Evolutionary conservation across 2,329 filamentous ascomycete species (phyloP).

Genomic region (Neopestalotiopsis sp.): DNA sequence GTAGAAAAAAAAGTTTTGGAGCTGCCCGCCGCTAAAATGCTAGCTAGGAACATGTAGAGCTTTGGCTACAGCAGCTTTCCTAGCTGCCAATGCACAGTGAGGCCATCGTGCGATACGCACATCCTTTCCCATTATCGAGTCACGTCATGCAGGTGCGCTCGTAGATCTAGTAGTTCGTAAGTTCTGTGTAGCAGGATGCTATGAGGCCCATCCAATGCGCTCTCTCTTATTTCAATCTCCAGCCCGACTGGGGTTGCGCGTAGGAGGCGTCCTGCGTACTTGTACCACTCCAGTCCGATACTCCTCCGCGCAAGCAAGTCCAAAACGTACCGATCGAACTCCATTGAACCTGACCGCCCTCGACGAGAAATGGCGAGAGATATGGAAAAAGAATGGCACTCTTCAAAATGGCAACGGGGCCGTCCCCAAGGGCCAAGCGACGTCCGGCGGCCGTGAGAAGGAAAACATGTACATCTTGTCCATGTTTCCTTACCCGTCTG

Average conservation of each 20-base stretch:
- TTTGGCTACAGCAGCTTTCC: not conserved
- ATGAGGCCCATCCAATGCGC: constrained; percentile 15
- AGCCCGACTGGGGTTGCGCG: constrained; percentile 11
- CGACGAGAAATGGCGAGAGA: constrained; percentile 57
- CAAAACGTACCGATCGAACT: constrained; percentile 15
- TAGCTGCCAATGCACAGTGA: not conserved
- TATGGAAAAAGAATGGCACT: constrained; percentile 41
- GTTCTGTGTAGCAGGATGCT: not conserved
- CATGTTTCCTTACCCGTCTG: constrained; percentile 95
- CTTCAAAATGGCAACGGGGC: not conserved
- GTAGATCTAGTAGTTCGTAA: not conserved
- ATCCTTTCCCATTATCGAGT: not conserved
- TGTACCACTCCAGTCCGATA: not conserved
- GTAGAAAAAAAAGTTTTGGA: constrained; percentile 2
- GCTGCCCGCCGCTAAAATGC: not conserved
- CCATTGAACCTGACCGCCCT: constrained; percentile 52
- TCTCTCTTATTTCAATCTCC: constrained; percentile 14
- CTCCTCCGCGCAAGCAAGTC: not conserved
- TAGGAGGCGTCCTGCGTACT: constrained; percentile 7
- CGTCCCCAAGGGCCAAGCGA: constrained; percentile 1
- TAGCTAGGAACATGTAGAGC: too few species aligned
- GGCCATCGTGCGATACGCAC: not conserved
- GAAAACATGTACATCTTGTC: constrained; percentile 73
- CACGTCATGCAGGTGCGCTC: not conserved
- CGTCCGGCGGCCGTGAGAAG: constrained; percentile 26